Conservation (phyloP, 2,329 filamentous ascomycete species). For the Ophiostoma perfectum region DNA sequence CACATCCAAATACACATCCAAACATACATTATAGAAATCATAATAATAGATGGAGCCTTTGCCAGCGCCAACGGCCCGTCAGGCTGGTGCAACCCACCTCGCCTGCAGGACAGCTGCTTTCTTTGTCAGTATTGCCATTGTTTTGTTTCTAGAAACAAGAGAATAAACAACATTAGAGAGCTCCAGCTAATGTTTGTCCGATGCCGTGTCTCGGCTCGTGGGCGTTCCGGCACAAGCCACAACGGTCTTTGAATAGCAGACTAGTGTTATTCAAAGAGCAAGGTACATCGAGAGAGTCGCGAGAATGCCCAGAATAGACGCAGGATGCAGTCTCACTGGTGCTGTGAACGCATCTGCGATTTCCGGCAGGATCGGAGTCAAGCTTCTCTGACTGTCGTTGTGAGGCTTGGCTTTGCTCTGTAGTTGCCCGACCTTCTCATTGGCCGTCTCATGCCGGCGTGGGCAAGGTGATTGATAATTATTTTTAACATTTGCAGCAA, state of each 20-base stretch:
- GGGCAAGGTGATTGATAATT: background rate
- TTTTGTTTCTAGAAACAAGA: background rate
- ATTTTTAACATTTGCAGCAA: background rate
- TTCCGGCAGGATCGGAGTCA: background rate
- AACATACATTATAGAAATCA: background rate
- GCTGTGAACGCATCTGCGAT: background rate
- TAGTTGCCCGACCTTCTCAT: background rate
- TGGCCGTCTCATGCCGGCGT: background rate
- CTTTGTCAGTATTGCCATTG: background rate
- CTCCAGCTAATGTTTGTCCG: background rate
- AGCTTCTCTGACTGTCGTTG: background rate
- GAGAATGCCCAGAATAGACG: background rate
- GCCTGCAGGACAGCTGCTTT: background rate
- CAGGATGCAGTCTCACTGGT: background rate
- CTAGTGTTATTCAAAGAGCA: background rate
- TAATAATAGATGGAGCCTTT: background rate
- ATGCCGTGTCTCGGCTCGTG: conserved; percentile 3
- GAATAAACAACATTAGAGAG: background rate
- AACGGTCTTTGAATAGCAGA: conserved; percentile 2
- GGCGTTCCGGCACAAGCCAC: conserved; percentile 1
- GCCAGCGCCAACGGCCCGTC: background rate
- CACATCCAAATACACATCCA: background rate
- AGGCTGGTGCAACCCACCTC: background rate
- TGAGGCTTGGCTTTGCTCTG: background rate
- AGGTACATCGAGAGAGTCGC: background rate